phyloP scores from a whole-genome alignment of 2,329 filamentous ascomycete genomes.

The Xylaria sp. region DNA sequence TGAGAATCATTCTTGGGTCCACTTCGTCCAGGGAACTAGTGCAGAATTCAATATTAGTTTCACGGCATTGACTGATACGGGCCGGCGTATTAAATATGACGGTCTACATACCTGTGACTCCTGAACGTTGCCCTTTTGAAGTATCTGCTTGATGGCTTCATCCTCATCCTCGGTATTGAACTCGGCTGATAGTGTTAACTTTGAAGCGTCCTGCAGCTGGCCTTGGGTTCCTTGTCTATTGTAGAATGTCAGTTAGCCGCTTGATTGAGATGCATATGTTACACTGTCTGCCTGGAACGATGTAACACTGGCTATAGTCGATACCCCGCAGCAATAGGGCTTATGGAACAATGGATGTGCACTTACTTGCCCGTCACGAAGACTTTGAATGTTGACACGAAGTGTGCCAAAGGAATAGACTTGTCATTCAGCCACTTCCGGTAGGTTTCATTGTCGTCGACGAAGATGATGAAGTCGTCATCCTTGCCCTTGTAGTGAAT shows the following conservation, averaged over 20 bases:
- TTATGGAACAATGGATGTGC: constrained; percentile 15
- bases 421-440: constrained; percentile 86
- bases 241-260: constrained; percentile 39
- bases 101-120: constrained; percentile 59
- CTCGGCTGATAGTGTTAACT: constrained; percentile 80
- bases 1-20: constrained; percentile 63
- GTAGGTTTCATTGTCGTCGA: constrained; percentile 69
- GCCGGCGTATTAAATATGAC: neutral
- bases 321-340: neutral
- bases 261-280: neutral
- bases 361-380: constrained; percentile 90
- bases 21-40: constrained; percentile 62
- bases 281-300: neutral
- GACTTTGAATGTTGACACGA: constrained; percentile 88
- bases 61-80: neutral
- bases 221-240: constrained; percentile 86
- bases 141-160: constrained; percentile 81
- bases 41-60: constrained; percentile 2
- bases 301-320: neutral
- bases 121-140: constrained; percentile 78
- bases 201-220: constrained; percentile 78
- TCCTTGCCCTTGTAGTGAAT: constrained; percentile 82
- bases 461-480: constrained; percentile 69
- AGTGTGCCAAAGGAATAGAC: constrained; percentile 81
- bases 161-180: constrained; percentile 86